Base-by-base conservation (phyloP, 306 rosid species). In the Sicyos baderoa region DNA sequence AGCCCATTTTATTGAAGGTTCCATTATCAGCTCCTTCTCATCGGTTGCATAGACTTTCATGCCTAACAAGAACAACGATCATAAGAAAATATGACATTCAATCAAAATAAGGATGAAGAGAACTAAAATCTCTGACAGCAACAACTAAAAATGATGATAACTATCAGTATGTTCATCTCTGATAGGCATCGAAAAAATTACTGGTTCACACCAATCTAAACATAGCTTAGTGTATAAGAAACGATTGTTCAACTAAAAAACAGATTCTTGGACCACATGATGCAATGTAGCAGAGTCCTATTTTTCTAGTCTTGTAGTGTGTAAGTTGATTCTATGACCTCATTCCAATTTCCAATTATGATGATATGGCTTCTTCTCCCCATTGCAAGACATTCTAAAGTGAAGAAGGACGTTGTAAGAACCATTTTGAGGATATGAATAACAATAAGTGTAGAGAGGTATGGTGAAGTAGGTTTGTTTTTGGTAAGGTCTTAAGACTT, bases 11-110 rank as follows among this genome's bases (percentile, higher is more conserved):
- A 92, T 45, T 51, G 86, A 81, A 53, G 91, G 96, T 83, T 92
- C 95, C 96, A 92, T 87, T 54, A 92, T 89, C 81, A 92, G 76
- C 85, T 92, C 98, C 80, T 92, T 92, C 81, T 92, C 98, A 74
- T 87, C 96, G 50, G 98, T 92, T 79, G 58, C 73, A 45, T 80
- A 92, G 70, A 86, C 88, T 80, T 92, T 92, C 98, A 89, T 89
- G 61, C 97, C 97, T 92, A 35, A 12, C 62, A 22, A 76, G 52
- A 78, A 69, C 25, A 62, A 54, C 68, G 61, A 63, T 11, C 52
- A 40, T 63, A 13, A 60, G 75, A 13, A 69, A 52, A 16, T 19
- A 47, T 16, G 3, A 44, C 5, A 0, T 29, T 59, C 22, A 14
- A 29, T 15, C 32, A 17, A 58, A 14, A 27, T 59, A 59, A 59